These are phyloP conservation scores for Oehlia diaphana DNA, from an alignment of 192 early-diverging fungal species.

Conservation along the genomic window DNA sequence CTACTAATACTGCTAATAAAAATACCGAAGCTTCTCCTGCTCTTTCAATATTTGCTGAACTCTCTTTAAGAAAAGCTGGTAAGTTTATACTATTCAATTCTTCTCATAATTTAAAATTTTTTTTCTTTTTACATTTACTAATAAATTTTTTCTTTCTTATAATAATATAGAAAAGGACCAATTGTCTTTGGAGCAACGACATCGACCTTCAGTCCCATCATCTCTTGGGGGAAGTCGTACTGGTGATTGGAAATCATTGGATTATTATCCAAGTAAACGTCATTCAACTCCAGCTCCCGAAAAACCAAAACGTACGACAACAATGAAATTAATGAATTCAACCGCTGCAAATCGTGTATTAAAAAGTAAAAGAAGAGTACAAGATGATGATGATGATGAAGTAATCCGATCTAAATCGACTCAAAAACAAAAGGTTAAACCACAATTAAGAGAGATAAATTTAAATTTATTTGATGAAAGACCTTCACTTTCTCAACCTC, in stretches of 20 bases:
- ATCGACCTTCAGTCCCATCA: neutral
- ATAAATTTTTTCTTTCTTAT: neutral
- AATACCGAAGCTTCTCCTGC: neutral
- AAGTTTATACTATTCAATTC: neutral
- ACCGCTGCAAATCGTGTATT: neutral
- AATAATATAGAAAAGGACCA: neutral
- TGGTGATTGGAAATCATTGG: neutral
- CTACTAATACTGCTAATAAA: neutral
- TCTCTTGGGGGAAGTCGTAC: neutral
- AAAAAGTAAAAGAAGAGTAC: neutral
- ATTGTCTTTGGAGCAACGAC: neutral
- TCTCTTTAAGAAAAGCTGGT: neutral
- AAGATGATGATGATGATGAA: neutral
- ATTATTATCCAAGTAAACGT: neutral
- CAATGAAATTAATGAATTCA: slow-evolving; percentile 6
- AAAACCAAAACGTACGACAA: neutral
- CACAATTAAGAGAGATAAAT: neutral
- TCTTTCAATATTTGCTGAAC: neutral
- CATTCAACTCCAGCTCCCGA: neutral
- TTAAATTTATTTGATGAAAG: neutral
- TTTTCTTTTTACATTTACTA: neutral
- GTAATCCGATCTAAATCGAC: neutral
- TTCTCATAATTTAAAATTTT: neutral
- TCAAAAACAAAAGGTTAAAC: neutral
- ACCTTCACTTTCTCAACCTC: neutral